Conservation (phyloP, 306 rosid genomes). For the Begonia loranthoides region DNA sequence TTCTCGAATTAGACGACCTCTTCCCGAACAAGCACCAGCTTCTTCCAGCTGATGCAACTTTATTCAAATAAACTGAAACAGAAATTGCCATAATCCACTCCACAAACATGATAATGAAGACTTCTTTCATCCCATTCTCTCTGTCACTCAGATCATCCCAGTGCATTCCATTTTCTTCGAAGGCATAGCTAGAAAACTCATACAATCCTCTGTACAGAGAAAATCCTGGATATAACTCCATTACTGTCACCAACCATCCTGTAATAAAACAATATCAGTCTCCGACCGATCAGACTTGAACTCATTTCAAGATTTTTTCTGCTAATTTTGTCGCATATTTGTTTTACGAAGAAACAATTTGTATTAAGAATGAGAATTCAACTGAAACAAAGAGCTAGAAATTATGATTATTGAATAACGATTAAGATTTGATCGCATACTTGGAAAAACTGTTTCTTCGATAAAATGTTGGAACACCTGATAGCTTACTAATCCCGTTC, state of each 20-base stretch:
- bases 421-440: conserved; percentile 32
- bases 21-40: conserved; percentile 11
- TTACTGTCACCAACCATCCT: conserved; percentile 49
- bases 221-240: conserved; percentile 81
- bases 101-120: conserved; percentile 44
- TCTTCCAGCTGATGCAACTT: conserved; percentile 36
- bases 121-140: conserved; percentile 56
- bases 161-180: conserved; percentile 50
- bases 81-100: conserved; percentile 60
- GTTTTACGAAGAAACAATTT: too few relatives aligned
- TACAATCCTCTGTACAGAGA: conserved; percentile 66
- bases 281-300: too few relatives aligned
- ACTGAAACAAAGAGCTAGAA: conserved; percentile 5
- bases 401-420: conserved; percentile 2
- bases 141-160: conserved; percentile 56
- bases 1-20: conserved; percentile 31
- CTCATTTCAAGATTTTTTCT: too few relatives aligned
- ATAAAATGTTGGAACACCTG: conserved; percentile 62
- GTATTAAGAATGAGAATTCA: neutral
- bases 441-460: conserved; percentile 51
- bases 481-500: conserved; percentile 67
- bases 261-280: conserved; percentile 1
- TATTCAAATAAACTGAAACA: conserved; percentile 45
- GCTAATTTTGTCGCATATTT: too few relatives aligned
- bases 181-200: conserved; percentile 46